Conservation (phyloP, 805 yeast species). For the Candida lessepsii region DNA sequence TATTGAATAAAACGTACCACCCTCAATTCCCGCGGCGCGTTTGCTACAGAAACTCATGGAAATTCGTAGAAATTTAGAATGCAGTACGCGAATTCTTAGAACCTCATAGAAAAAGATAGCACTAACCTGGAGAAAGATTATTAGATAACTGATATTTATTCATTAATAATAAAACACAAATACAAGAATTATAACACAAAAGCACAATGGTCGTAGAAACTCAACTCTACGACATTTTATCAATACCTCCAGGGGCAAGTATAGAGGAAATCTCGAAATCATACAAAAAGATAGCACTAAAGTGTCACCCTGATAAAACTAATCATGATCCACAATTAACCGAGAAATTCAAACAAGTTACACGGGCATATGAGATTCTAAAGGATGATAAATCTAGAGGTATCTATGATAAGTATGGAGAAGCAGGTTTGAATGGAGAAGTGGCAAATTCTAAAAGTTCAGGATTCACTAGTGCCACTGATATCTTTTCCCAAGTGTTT, state of each 20-base stretch:
- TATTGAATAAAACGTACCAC: no score
- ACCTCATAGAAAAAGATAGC: background rate
- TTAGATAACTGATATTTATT: no score
- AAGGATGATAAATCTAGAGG: constrained; percentile 44
- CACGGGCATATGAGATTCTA: constrained; percentile 65
- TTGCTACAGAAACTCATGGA: constrained; percentile 1
- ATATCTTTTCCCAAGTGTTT: constrained; percentile 38
- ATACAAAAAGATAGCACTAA: constrained; percentile 41
- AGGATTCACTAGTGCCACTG: constrained; percentile 19
- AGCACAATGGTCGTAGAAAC: constrained; percentile 15
- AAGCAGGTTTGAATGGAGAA: constrained; percentile 38
- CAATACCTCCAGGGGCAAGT: constrained; percentile 31
- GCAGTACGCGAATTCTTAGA: background rate
- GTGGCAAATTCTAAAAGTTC: background rate
- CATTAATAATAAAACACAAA: background rate
- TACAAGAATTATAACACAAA: background rate
- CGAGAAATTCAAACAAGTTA: constrained; percentile 57
- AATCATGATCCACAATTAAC: constrained; percentile 49
- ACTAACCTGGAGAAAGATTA: background rate
- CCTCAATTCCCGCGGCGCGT: no score
- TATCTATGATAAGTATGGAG: constrained; percentile 55
- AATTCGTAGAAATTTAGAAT: background rate
- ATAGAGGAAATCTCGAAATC: constrained; percentile 37
- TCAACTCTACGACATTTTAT: constrained; percentile 34
- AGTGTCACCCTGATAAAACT: constrained; percentile 67